Percentiles rank a stretch among this genome's conserved stretches.
These are phyloP conservation scores for Boechera retrofracta DNA, from an alignment of 345 rosid genomes.

Conservation along the genomic window DNA sequence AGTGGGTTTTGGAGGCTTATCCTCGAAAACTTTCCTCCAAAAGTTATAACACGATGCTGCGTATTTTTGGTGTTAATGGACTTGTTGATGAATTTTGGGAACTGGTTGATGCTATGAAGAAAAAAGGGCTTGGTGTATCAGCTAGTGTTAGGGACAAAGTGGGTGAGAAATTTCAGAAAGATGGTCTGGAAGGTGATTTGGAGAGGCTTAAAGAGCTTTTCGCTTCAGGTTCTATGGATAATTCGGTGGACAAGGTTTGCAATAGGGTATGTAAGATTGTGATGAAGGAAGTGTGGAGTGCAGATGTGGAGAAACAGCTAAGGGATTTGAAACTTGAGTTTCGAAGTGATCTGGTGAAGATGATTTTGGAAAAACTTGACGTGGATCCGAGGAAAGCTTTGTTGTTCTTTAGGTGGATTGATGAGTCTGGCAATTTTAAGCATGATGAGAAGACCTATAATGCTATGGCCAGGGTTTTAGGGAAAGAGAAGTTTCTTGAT, in stretches of 20 bases:
- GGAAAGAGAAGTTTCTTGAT: conserved; percentile 80
- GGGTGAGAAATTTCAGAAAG: conserved; percentile 60
- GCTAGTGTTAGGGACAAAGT: conserved; percentile 63
- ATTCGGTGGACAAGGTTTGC: conserved; percentile 56
- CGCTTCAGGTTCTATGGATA: conserved; percentile 68
- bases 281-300: conserved; percentile 71
- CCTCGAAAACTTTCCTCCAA: conserved; percentile 63
- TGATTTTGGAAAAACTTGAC: conserved; percentile 64
- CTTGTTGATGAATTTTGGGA: conserved; percentile 69
- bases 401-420: conserved; percentile 78
- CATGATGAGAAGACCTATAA: conserved; percentile 70
- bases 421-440: conserved; percentile 61
- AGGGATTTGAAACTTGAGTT: conserved; percentile 54
- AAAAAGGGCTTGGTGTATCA: conserved; percentile 78
- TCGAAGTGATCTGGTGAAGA: conserved; percentile 58
- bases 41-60: conserved; percentile 68
- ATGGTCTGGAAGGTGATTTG: conserved; percentile 60
- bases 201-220: conserved; percentile 66
- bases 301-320: conserved; percentile 58
- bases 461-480: conserved; percentile 73
- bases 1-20: conserved; percentile 62
- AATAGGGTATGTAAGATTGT: conserved; percentile 71
- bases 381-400: conserved; percentile 71
- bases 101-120: conserved; percentile 74
- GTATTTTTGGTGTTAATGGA: conserved; percentile 66